These are phyloP conservation scores for Cucurbita ficifolia DNA, from an alignment of 306 rosid genomes.

Conservation along the genomic window DNA sequence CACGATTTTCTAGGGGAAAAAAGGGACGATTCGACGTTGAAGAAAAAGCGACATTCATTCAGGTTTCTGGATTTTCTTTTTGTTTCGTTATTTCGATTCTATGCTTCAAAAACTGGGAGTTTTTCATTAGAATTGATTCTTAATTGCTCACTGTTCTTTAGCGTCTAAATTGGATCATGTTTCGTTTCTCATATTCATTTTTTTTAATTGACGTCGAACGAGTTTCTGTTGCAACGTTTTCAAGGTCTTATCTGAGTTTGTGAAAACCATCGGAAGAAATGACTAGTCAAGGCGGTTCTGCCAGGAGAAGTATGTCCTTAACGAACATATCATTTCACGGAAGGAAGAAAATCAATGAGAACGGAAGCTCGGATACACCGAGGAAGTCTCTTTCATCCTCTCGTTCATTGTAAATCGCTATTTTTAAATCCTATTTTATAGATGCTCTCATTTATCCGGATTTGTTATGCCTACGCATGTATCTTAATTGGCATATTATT, in stretches of 20 bases:
- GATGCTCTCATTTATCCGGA: neutral
- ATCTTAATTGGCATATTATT: neutral
- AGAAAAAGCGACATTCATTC: neutral
- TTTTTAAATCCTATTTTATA: neutral
- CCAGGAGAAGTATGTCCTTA: slow-evolving; percentile 36
- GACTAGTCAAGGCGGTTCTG: slow-evolving; percentile 44
- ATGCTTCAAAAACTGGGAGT: neutral
- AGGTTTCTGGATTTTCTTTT: neutral
- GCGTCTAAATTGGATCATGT: neutral
- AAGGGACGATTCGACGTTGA: neutral
- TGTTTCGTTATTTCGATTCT: neutral
- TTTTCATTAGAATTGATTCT: neutral
- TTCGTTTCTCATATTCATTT: neutral
- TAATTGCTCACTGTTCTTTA: neutral
- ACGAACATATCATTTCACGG: slow-evolving; percentile 15
- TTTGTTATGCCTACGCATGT: neutral
- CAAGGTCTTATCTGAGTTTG: neutral
- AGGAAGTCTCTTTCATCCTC: slow-evolving; percentile 34
- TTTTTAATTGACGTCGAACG: neutral
- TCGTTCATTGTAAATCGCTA: slow-evolving; percentile 35
- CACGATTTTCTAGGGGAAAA: neutral
- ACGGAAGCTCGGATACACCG: slow-evolving; percentile 23
- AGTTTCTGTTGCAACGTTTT: neutral
- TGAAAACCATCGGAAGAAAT: slow-evolving; percentile 15
- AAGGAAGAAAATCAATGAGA: slow-evolving; percentile 42